Conservation (phyloP, 441 rosid species). For the Jatropha podagrica region DNA sequence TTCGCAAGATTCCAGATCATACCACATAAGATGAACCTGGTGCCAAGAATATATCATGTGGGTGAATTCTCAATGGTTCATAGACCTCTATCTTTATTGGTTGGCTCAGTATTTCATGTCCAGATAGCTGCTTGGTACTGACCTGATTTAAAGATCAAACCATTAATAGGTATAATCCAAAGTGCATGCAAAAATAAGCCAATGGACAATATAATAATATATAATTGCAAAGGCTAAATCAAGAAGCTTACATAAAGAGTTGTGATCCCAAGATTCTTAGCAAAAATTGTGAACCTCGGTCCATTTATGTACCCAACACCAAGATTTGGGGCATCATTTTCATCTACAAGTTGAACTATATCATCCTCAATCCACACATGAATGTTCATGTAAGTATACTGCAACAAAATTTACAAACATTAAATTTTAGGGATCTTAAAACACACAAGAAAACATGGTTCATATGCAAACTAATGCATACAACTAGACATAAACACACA, state of each 20-base stretch:
- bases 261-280: constrained; percentile 76
- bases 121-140: constrained; percentile 77
- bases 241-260: constrained; percentile 67
- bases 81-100: constrained; percentile 83
- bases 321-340: constrained; percentile 39
- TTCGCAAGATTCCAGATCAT: constrained; percentile 30
- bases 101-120: constrained; percentile 73
- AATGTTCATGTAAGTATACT: constrained; percentile 77
- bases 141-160: constrained; percentile 52
- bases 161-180: constrained; percentile 27
- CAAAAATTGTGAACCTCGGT: constrained; percentile 60
- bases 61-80: constrained; percentile 77
- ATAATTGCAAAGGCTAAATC: constrained; percentile 18
- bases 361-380: constrained; percentile 71
- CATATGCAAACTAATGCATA: constrained; percentile 5
- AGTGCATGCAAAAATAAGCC: constrained; percentile 15
- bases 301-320: constrained; percentile 43
- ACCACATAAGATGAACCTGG: constrained; percentile 96
- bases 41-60: constrained; percentile 67
- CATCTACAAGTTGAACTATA: constrained; percentile 55
- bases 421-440: constrained; percentile 2
- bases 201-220: background rate
- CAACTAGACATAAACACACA: constrained; percentile 6
- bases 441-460: constrained; percentile 13
- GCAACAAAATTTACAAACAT: constrained; percentile 38